Percentiles rank a stretch among this genome's conserved stretches.
phyloP scores from a whole-genome alignment of 495 filamentous ascomycete species.

The Penicillium taxi region DNA sequence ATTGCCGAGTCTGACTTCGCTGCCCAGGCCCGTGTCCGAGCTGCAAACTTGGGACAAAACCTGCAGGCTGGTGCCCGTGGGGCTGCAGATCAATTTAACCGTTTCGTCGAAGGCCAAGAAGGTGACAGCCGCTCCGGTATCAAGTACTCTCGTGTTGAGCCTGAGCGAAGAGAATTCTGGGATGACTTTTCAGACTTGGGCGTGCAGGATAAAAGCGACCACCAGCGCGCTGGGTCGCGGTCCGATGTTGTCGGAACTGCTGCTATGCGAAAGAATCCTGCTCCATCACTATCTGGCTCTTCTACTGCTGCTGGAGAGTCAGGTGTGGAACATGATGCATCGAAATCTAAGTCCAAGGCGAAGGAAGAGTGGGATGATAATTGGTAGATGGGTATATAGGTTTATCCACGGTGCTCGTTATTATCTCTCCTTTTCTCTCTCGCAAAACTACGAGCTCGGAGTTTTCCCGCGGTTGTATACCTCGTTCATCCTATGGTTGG shows the following conservation, averaged over 20 bases:
- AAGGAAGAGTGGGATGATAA: conserved; percentile 62
- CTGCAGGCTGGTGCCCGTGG: conserved; percentile 58
- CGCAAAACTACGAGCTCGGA: too few species aligned
- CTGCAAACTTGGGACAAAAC: conserved; percentile 54
- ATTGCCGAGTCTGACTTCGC: conserved; percentile 83
- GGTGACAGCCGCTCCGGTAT: conserved; percentile 27
- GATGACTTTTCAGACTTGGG: conserved; percentile 63
- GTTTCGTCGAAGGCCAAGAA: conserved; percentile 79
- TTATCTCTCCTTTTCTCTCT: too few species aligned
- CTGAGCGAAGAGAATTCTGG: conserved; percentile 83
- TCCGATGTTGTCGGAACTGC: conserved; percentile 59
- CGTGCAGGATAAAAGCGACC: conserved; percentile 39
- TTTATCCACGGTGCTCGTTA: too few species aligned
- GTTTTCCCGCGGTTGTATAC: too few species aligned
- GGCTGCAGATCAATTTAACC: conserved; percentile 67
- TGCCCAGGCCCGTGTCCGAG: conserved; percentile 67
- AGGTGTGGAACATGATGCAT: conserved; percentile 31
- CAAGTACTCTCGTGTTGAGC: conserved; percentile 34
- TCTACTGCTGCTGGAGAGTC: conserved; percentile 14
- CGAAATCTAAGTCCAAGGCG: conserved; percentile 26
- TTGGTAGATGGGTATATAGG: conserved; percentile 39
- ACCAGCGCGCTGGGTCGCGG: conserved; percentile 23
- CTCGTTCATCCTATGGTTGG: too few species aligned
- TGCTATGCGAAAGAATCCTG: conserved; percentile 59
- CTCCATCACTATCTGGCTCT: conserved; percentile 18